Conservation (phyloP, 1,139 yeast species). For the Nakaseomyces glabratus region DNA sequence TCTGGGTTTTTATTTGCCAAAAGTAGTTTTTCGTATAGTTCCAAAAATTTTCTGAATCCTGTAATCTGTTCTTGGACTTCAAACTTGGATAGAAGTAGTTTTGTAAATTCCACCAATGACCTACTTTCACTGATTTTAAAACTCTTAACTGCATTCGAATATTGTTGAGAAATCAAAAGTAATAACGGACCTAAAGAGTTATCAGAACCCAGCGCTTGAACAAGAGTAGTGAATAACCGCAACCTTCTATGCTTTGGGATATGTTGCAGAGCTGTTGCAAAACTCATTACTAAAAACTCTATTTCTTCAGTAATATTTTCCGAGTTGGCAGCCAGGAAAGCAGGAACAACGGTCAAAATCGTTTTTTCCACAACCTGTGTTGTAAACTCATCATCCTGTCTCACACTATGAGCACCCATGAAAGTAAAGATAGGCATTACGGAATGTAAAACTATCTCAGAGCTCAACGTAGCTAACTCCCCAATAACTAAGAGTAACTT, state of each 20-base stretch:
- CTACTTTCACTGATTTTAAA: constrained; percentile 59
- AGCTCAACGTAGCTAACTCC: constrained; percentile 76
- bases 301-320: constrained; percentile 49
- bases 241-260: constrained; percentile 96
- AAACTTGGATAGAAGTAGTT: constrained; percentile 60
- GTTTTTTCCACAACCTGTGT: constrained; percentile 90
- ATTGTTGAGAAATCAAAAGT: constrained; percentile 74
- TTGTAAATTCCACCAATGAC: constrained; percentile 60
- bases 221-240: constrained; percentile 67
- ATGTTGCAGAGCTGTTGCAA: constrained; percentile 87
- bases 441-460: constrained; percentile 86
- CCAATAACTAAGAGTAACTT: constrained; percentile 76
- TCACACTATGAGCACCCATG: constrained; percentile 96
- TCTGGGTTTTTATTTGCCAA: constrained; percentile 29
- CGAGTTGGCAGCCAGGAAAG: constrained; percentile 58
- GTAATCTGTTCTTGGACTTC: constrained; percentile 57
- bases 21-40: constrained; percentile 42
- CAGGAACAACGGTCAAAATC: constrained; percentile 82
- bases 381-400: constrained; percentile 95
- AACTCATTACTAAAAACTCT: constrained; percentile 78
- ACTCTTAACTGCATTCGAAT: constrained; percentile 43
- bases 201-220: constrained; percentile 64
- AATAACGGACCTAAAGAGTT: constrained; percentile 63
- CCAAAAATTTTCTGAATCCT: constrained; percentile 48
- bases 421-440: constrained; percentile 98